A percentile compares a stretch with the other conserved stretches of the same genome.
phyloP scores from a whole-genome alignment of 192 early-diverging fungal genomes.

The Coemansia sp. region DNA sequence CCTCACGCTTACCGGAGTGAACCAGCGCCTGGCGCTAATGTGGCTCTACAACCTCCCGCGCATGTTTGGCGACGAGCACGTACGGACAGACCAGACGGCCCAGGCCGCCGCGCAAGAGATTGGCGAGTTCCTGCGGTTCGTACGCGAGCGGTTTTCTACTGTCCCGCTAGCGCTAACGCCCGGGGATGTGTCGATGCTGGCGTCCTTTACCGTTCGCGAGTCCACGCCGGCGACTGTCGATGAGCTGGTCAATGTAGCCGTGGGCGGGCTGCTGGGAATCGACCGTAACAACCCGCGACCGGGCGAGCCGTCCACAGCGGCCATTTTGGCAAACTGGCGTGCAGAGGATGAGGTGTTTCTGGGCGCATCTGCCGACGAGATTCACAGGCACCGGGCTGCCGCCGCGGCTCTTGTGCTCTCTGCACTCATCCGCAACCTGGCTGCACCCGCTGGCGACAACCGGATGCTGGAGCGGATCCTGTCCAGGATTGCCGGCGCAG shows the following conservation, averaged over 20 bases:
- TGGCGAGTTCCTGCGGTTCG: slow-evolving; percentile 5
- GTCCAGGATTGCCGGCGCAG: neutral
- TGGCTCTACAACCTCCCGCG: slow-evolving; percentile 28
- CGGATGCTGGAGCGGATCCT: neutral
- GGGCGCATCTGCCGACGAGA: neutral
- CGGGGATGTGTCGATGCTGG: neutral
- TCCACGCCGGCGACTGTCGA: neutral
- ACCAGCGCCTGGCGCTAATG: slow-evolving; percentile 16
- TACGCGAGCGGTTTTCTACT: neutral
- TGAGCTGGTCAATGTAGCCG: slow-evolving; percentile 4
- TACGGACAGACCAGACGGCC: neutral
- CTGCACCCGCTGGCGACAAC: neutral
- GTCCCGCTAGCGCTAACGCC: slow-evolving; percentile 17
- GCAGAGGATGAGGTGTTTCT: slow-evolving; percentile 3
- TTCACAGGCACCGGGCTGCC: neutral
- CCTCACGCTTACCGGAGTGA: slow-evolving; percentile 16
- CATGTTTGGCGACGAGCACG: slow-evolving; percentile 9
- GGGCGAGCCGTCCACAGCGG: neutral
- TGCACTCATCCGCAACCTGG: neutral
- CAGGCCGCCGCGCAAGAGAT: neutral
- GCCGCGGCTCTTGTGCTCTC: neutral
- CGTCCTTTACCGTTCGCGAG: slow-evolving; percentile 3
- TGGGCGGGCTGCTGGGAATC: slow-evolving; percentile 4
- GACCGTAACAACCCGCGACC: neutral
- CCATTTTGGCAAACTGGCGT: slow-evolving; percentile 8